Base-by-base conservation (phyloP, 2,329 filamentous ascomycete genomes). In the Venturia effusa region DNA sequence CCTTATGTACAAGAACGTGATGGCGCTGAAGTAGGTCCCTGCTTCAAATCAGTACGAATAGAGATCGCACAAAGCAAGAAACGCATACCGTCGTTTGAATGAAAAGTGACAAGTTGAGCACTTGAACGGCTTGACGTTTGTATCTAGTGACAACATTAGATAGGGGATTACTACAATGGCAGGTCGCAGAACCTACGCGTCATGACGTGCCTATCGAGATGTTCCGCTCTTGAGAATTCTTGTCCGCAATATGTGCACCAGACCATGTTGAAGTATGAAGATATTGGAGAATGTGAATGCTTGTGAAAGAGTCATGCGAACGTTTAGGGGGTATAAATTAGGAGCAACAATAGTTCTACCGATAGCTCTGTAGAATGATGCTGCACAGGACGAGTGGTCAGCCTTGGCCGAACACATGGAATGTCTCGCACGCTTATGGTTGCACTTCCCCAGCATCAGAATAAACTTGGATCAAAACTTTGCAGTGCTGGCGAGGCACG, bases 61-160 rank as follows among this genome's bases (percentile, higher is more conserved):
- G 17, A 61, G 10, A 3, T 17, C 7, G 24, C 8, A 6, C 19
- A 24, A n/a, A n/a, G 15, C 15, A 32, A 30, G 30, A 22, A 4
- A 32, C 19, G 74, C 77, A 61, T 70, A 81, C 79, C 79, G 74
- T 68, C 79, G 72, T 66, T 79, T 79, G 68, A 81, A 81, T 66
- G 78, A 80, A 78, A 81, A 81, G 66, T 81, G 78, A 69, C 79
- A 81, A 48, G 78, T 81, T 64, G 78, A 80, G 71, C 79, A 81
- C 72, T 80, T 81, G 74, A 80, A 81, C 2, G 79, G 79, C 71
- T 81, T 81, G 22, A 81, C 78, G 68, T 81, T 80, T 63, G 79
- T 81, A 67, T 81, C 79, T 81, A 67, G 11, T 64, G 32, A 30
- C 4, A 30, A 15, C 2, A 34, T 24, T 63, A 37, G 39, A 24